phyloP scores from a whole-genome alignment of 2,329 filamentous ascomycete species.

The Falciphora oryzae region DNA sequence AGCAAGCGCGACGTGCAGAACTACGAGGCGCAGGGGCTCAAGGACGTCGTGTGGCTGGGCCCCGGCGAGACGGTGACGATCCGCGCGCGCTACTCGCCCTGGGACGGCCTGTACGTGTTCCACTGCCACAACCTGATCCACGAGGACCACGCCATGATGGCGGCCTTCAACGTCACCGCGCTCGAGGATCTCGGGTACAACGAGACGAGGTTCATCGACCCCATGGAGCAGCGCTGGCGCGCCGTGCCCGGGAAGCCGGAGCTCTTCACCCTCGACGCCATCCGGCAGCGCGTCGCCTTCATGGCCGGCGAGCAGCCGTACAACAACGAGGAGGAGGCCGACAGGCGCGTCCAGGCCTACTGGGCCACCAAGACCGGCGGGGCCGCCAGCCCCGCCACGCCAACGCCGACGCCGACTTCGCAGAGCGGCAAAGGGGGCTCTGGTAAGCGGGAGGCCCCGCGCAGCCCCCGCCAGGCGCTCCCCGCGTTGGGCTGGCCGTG shows the following conservation, averaged over 20 bases:
- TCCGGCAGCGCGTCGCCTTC: conserved; percentile 24
- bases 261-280: conserved; percentile 22
- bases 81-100: conserved; percentile 40
- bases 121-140: conserved; percentile 39
- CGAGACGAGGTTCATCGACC: conserved; percentile 30
- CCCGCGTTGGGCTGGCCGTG: too few species aligned
- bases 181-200: conserved; percentile 31
- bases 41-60: conserved; percentile 47
- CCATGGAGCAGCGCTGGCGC: conserved; percentile 30
- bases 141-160: conserved; percentile 39
- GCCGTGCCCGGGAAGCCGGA: conserved; percentile 23
- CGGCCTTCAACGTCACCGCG: conserved; percentile 34
- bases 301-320: conserved; percentile 29
- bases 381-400: background rate
- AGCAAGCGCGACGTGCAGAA: conserved; percentile 33
- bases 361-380: conserved; percentile 16
- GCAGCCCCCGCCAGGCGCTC: too few species aligned
- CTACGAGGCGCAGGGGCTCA: conserved; percentile 44
- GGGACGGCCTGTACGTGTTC: conserved; percentile 43
- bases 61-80: conserved; percentile 39
- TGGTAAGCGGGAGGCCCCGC: too few species aligned
- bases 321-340: conserved; percentile 25
- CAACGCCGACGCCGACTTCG: background rate
- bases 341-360: conserved; percentile 25
- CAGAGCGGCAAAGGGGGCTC: background rate